Conservation (phyloP, 306 rosid species). For the Sechiopsis laciniata region DNA sequence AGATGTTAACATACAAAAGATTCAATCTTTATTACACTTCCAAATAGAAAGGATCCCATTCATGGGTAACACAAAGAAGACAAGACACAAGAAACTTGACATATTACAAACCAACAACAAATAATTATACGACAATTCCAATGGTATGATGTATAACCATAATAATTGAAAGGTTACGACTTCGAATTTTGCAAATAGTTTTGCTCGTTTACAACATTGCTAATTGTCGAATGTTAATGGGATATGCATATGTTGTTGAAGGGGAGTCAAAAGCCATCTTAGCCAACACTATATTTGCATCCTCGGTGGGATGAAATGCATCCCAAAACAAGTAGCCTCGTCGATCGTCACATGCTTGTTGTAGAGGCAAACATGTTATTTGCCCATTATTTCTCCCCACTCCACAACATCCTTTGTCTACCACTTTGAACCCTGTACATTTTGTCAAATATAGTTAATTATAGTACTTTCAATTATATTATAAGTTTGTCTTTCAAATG, state of each 20-base stretch:
- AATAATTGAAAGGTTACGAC: too few species aligned
- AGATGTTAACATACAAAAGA: background rate
- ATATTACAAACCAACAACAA: background rate
- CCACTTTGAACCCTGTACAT: slow-evolving; percentile 62
- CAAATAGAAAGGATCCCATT: background rate
- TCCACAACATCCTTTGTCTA: slow-evolving; percentile 88
- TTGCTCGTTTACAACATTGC: slow-evolving; percentile 33
- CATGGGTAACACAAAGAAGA: background rate
- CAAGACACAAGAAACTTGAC: background rate
- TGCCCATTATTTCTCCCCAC: slow-evolving; percentile 91
- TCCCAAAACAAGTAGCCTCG: slow-evolving; percentile 76
- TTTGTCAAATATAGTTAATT: background rate
- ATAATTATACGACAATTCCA: background rate
- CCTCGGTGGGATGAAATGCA: slow-evolving; percentile 83
- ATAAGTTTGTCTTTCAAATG: background rate
- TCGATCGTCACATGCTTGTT: slow-evolving; percentile 57
- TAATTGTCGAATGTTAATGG: slow-evolving; percentile 72
- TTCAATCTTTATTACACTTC: background rate
- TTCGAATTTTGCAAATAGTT: background rate
- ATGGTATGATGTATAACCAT: too few species aligned
- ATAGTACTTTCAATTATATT: too few species aligned
- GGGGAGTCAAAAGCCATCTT: slow-evolving; percentile 41
- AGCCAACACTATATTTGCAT: slow-evolving; percentile 56
- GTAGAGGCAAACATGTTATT: slow-evolving; percentile 80
- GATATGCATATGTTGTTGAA: slow-evolving; percentile 49